A percentile compares a stretch with the other conserved stretches of the same genome.
Evolutionary conservation across 208 protist genomes (phyloP).

Genomic region (Crithidia brevicula): DNA sequence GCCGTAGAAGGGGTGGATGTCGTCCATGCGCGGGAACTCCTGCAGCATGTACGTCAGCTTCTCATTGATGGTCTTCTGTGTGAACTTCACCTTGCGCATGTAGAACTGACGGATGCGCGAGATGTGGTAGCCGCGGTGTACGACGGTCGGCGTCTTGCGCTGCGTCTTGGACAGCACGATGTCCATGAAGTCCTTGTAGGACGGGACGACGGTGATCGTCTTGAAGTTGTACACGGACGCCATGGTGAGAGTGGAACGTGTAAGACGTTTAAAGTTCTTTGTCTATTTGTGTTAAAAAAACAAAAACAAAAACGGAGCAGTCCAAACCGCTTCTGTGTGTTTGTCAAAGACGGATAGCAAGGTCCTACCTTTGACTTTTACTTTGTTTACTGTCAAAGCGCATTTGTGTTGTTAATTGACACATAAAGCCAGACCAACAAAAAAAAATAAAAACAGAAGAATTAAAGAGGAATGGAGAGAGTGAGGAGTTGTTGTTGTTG

Average conservation of each 20-base stretch:
- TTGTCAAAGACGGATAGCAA: no score
- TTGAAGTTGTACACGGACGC: constrained; percentile 98
- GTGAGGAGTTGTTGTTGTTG: no score
- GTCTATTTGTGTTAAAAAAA: background rate
- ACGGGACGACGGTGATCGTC: constrained; percentile 97
- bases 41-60: constrained; percentile 97
- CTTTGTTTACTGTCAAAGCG: no score
- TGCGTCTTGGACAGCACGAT: constrained; percentile 99
- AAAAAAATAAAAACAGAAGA: constrained; percentile 36
- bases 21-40: constrained; percentile 97
- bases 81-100: constrained; percentile 99
- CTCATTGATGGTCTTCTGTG: constrained; percentile 98
- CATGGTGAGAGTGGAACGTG: constrained; percentile 37
- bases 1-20: constrained; percentile 99
- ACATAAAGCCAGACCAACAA: no score
- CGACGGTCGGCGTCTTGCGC: constrained; percentile 99
- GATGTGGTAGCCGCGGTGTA: constrained; percentile 99
- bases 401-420: no score
- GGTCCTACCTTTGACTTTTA: no score
- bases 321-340: no score
- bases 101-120: constrained; percentile 99
- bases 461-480: background rate
- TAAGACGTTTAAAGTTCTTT: constrained; percentile 11
- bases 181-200: constrained; percentile 99
- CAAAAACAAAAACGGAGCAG: background rate